These are phyloP conservation scores for Spinellus fusiger DNA, from an alignment of 192 early-diverging fungal genomes.

Conservation along the genomic window DNA sequence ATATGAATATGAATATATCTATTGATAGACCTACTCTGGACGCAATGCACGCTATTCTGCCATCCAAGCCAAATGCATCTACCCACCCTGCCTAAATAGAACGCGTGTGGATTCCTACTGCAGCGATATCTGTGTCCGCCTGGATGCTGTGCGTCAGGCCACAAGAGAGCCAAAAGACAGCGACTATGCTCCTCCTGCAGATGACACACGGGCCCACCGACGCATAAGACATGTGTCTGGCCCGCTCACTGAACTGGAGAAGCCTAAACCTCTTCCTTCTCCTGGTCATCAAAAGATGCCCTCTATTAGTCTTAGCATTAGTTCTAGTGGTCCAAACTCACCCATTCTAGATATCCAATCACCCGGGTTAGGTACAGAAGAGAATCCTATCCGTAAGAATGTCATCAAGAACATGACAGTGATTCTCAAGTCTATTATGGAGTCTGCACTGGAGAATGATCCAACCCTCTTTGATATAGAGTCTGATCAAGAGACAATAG, in stretches of 20 bases:
- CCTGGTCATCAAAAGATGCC: neutral
- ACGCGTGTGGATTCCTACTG: slow-evolving; percentile 24
- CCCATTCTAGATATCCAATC: slow-evolving; percentile 10
- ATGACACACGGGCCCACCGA: too few relatives aligned
- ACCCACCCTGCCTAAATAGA: slow-evolving; percentile 11
- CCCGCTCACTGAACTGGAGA: too few relatives aligned
- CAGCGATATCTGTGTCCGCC: slow-evolving; percentile 17
- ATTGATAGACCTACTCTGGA: neutral
- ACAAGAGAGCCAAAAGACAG: neutral
- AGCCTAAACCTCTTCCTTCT: too few relatives aligned
- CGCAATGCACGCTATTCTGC: neutral
- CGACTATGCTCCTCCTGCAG: too few relatives aligned
- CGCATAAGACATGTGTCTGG: too few relatives aligned
- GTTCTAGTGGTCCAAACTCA: neutral
- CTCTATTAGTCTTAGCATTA: neutral
- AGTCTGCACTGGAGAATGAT: slow-evolving; percentile 4
- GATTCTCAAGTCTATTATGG: slow-evolving; percentile 24
- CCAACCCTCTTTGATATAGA: slow-evolving; percentile 20
- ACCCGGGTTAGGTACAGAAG: slow-evolving; percentile 13
- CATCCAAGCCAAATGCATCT: slow-evolving; percentile 11
- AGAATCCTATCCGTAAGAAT: slow-evolving; percentile 41
- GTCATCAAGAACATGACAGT: slow-evolving; percentile 40
- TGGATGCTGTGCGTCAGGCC: neutral
- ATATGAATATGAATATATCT: neutral
- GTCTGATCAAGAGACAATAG: neutral